Base-by-base conservation (phyloP, 139 green algal species). In the Eudorina sp. region DNA sequence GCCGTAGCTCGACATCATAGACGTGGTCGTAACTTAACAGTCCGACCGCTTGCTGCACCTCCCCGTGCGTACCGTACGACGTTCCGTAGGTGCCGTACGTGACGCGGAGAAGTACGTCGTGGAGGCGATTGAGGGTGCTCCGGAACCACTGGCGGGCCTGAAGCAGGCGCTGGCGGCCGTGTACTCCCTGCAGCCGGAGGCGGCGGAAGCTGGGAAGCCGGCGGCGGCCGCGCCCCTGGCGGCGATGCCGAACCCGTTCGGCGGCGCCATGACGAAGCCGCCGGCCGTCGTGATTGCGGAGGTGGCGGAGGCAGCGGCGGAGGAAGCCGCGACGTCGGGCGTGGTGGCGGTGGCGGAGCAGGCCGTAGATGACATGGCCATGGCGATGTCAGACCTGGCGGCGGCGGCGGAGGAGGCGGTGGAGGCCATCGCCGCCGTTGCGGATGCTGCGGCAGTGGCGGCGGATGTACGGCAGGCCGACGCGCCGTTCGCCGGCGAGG, bases 321-420 rank as follows among this genome's bases (percentile, higher is more conserved):
- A 45, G 58, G 60, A 29, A 25, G 60, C 8, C 41, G 43, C 34
- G 29, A 64, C 73, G 11, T 83, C 75, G 31, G 75, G 75, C 5
- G 75, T 68, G 16, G 80, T 76, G 27, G 80, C 60, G 58, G 80
- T 86, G 60, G 80, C 80, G 60, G 41, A 86, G 41, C 58, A 74
- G 60, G 81, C 81, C 18, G 45, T 87, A 4, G 81, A 51, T 31
- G 81, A 87, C 46, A 87, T 87, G 81, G 46, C 46, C 4, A 64
- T 46, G 64, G 81, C 81, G 5, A 68, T 87, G 64, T 43, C 53
- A 34, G 81, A 87, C 45, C 64, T 87, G 45, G 19, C 81, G 0
- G 18, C 18, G 45, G 81, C 81, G 23, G 64, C 81, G 31, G 81
- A 25, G 43, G 60, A 86, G 58, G 79, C 31, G 13, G 27, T 23